phyloP scores from a whole-genome alignment of 345 rosid species.

The Hibiscus trionum region DNA sequence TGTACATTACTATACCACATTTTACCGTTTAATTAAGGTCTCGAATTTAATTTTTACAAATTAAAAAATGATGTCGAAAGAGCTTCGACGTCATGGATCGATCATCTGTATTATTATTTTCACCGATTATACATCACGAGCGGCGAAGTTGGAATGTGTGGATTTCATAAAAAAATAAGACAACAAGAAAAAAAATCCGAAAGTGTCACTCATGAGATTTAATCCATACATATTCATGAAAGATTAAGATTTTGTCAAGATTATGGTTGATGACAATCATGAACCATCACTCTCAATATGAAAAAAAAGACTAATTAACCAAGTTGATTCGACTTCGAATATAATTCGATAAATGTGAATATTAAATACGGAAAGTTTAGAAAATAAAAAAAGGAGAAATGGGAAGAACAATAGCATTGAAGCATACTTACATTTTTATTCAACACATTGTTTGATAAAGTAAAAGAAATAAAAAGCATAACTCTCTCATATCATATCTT shows the following conservation, averaged over 20 bases:
- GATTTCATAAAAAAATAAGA: no score
- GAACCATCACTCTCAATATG: neutral
- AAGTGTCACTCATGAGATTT: neutral
- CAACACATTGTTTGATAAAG: neutral
- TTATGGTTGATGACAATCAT: neutral
- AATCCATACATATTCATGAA: neutral
- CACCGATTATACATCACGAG: no score
- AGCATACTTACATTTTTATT: constrained; percentile 10
- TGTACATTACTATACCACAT: no score
- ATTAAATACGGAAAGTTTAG: no score
- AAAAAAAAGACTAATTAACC: neutral
- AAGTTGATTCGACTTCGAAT: neutral
- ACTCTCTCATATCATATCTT: neutral
- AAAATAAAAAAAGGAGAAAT: no score
- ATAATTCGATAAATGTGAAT: no score
- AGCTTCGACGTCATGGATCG: no score
- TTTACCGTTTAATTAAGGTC: no score
- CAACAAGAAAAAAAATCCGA: neutral
- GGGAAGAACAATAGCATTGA: neutral
- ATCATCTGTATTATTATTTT: no score
- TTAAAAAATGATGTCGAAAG: no score
- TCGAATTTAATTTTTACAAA: no score
- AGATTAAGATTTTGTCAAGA: neutral
- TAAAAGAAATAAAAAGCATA: neutral
- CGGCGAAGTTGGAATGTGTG: no score